phyloP scores from a whole-genome alignment of 2,329 filamentous ascomycete species.

The Cercospora berteroae region DNA sequence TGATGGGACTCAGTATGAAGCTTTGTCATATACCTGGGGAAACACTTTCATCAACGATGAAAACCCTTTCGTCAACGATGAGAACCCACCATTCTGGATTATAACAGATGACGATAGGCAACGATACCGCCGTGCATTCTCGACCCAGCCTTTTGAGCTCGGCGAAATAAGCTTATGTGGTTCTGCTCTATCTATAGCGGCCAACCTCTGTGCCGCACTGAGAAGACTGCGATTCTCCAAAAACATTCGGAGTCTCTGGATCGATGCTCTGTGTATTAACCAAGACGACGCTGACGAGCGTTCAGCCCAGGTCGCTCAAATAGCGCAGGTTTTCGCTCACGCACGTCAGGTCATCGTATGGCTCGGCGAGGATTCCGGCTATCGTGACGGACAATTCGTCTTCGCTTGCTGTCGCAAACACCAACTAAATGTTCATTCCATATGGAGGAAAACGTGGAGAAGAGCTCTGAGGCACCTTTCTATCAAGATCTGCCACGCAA shows the following conservation, averaged over 20 bases:
- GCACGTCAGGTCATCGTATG: neutral
- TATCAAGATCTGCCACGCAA: no score
- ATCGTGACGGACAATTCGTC: neutral
- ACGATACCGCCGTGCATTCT: neutral
- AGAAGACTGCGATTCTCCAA: neutral
- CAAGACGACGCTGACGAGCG: neutral
- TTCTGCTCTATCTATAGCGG: neutral
- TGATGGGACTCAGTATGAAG: neutral
- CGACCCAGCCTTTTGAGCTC: neutral
- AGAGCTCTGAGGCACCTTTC: neutral
- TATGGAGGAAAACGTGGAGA: neutral
- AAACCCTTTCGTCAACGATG: neutral
- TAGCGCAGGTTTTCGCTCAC: neutral
- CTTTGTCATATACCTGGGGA: neutral
- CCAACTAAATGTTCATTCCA: neutral
- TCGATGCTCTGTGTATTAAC: neutral
- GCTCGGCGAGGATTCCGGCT: neutral
- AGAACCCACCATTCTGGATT: neutral
- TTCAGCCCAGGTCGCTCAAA: neutral
- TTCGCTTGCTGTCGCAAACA: neutral
- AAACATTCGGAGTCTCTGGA: neutral
- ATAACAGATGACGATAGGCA: neutral
- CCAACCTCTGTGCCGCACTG: neutral
- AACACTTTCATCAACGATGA: neutral
- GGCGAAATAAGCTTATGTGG: neutral